Percentiles rank a stretch among this genome's conserved stretches.
phyloP scores from a whole-genome alignment of 1,284 basidiomycete genomes.

The Ganoderma lucidum region DNA sequence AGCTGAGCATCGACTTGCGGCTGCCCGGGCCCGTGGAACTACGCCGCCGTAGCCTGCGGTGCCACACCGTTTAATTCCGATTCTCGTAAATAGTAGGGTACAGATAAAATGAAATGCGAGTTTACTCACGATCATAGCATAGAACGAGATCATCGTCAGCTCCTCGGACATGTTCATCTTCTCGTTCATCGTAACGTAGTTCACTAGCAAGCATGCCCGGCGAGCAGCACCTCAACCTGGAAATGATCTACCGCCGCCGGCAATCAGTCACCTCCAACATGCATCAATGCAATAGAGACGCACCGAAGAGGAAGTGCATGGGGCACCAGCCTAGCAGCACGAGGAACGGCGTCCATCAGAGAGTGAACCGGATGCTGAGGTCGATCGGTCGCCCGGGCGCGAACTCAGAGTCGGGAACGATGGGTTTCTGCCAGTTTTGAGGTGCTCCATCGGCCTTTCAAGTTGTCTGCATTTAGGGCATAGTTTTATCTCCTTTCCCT shows the following conservation, averaged over 20 bases:
- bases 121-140: conserved; percentile 57
- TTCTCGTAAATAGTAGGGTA: background rate
- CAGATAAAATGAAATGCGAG: background rate
- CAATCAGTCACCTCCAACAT: background rate
- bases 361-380: conserved; percentile 50
- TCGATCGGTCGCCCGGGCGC: conserved; percentile 50
- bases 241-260: conserved; percentile 50
- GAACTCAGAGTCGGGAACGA: conserved; percentile 41
- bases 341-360: conserved; percentile 51
- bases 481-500: no score
- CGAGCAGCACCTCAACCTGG: conserved; percentile 66
- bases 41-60: conserved; percentile 54
- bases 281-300: conserved; percentile 20
- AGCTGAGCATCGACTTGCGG: conserved; percentile 46
- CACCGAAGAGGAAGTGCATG: conserved; percentile 51
- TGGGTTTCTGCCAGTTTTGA: conserved; percentile 25
- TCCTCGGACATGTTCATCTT: conserved; percentile 77
- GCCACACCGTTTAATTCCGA: background rate
- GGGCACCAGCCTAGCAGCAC: conserved; percentile 49
- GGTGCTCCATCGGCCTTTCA: no score
- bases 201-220: conserved; percentile 73
- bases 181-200: conserved; percentile 73
- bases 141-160: conserved; percentile 65
- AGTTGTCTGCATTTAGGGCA: no score
- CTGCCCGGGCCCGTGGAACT: conserved; percentile 66